A percentile compares a stretch with the other conserved stretches of the same genome.
Evolutionary conservation across 2,329 filamentous ascomycete species (phyloP).

Genomic region (Sporothrix brasiliensis): DNA sequence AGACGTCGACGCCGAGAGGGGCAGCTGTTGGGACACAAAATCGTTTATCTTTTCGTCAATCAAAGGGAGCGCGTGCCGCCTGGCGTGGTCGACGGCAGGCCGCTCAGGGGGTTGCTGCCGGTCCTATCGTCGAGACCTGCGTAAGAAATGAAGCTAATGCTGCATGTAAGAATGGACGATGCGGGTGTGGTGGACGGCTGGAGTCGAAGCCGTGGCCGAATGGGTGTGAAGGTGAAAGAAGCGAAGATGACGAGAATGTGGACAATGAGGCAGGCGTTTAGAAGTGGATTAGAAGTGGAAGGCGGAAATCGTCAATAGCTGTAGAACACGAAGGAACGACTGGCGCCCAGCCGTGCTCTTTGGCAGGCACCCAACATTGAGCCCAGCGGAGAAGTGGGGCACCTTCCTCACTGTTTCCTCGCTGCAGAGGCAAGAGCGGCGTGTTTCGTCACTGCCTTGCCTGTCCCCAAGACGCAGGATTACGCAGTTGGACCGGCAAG

Average conservation of each 20-base stretch:
- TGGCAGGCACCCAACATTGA: conserved; percentile 8
- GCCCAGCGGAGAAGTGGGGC: conserved; percentile 27
- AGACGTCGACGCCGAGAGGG: background rate
- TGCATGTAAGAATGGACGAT: conserved; percentile 14
- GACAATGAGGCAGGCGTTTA: background rate
- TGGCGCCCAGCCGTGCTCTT: background rate
- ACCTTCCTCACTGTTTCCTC: background rate
- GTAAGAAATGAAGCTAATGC: conserved; percentile 18
- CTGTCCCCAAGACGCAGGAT: conserved; percentile 8
- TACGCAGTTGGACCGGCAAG: conserved; percentile 19
- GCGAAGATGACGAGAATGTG: background rate
- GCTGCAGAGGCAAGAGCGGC: background rate
- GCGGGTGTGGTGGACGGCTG: background rate
- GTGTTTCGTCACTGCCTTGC: conserved; percentile 14
- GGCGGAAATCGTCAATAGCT: background rate
- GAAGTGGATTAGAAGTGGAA: background rate
- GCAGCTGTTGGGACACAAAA: background rate
- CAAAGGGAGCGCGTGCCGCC: conserved; percentile 14
- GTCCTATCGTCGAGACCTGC: conserved; percentile 6
- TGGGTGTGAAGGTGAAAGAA: background rate
- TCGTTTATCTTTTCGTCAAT: background rate
- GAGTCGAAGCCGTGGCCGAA: background rate
- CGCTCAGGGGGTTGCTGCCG: background rate
- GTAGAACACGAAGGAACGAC: conserved; percentile 23
- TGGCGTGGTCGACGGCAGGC: background rate